These are phyloP conservation scores for Debaryomyces prosopidis DNA, from an alignment of 805 yeast genomes.

Conservation along the genomic window DNA sequence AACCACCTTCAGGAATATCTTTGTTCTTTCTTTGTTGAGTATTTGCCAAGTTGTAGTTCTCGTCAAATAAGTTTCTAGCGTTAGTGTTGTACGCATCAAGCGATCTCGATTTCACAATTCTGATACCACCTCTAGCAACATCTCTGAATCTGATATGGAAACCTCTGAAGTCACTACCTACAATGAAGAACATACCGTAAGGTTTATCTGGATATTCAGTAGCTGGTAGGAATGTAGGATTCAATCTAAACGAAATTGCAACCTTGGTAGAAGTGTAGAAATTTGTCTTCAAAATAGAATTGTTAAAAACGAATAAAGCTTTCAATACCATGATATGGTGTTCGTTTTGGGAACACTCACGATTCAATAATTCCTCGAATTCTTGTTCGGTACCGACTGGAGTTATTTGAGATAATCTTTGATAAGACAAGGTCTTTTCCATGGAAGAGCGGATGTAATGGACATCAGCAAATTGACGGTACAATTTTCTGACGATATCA, in stretches of 20 bases:
- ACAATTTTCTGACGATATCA: constrained; percentile 74
- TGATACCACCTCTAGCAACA: constrained; percentile 97
- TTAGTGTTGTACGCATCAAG: constrained; percentile 83
- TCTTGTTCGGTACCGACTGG: constrained; percentile 76
- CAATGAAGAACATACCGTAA: constrained; percentile 91
- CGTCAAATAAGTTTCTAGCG: constrained; percentile 88
- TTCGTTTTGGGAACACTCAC: constrained; percentile 78
- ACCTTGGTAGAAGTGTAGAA: constrained; percentile 93
- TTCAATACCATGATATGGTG: constrained; percentile 75
- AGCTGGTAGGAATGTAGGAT: constrained; percentile 81
- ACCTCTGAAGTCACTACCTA: constrained; percentile 95
- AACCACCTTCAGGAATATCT: constrained; percentile 99
- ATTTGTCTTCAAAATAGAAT: constrained; percentile 87
- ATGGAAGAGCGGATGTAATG: constrained; percentile 76
- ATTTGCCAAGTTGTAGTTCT: constrained; percentile 90
- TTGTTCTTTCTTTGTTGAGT: constrained; percentile 97
- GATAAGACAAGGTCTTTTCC: constrained; percentile 82
- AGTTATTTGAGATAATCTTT: constrained; percentile 75
- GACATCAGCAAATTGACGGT: constrained; percentile 86
- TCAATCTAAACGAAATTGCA: constrained; percentile 88
- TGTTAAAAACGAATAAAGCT: constrained; percentile 82
- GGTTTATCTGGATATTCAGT: constrained; percentile 91
- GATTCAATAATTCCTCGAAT: constrained; percentile 64
- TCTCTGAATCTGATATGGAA: constrained; percentile 97
- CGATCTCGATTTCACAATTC: constrained; percentile 87